Conservation (phyloP, 768 basidiomycete genomes). For the Kondoa subrosea region DNA sequence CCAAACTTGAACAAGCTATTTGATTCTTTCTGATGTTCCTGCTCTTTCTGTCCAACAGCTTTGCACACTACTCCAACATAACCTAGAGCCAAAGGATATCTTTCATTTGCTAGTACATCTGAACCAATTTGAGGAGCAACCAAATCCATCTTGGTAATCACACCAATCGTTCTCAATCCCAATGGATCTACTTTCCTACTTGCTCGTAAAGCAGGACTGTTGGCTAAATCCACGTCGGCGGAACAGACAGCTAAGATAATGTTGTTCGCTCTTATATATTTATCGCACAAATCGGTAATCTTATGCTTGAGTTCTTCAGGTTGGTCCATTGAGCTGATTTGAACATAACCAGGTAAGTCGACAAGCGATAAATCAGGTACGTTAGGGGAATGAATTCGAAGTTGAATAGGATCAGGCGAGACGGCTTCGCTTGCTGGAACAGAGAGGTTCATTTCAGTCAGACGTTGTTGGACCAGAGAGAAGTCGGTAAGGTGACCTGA, state of each 20-base stretch:
- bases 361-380: slow-evolving; percentile 96
- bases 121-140: slow-evolving; percentile 73
- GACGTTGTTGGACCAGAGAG: slow-evolving; percentile 70
- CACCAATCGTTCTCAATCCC: slow-evolving; percentile 87
- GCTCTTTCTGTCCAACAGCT: slow-evolving; percentile 30
- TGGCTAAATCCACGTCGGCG: slow-evolving; percentile 94
- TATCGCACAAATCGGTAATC: slow-evolving; percentile 72
- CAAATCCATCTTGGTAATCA: slow-evolving; percentile 97
- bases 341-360: slow-evolving; percentile 92
- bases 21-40: slow-evolving; percentile 1
- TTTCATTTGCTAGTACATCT: slow-evolving; percentile 61
- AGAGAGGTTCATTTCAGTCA: slow-evolving; percentile 86
- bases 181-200: slow-evolving; percentile 87
- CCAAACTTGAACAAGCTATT: slow-evolving; percentile 22
- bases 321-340: slow-evolving; percentile 86
- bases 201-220: slow-evolving; percentile 84
- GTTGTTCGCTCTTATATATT: slow-evolving; percentile 98
- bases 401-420: slow-evolving; percentile 86
- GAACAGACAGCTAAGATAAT: slow-evolving; percentile 97
- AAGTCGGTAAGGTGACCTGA: slow-evolving; percentile 75
- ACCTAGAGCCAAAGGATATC: slow-evolving; percentile 92
- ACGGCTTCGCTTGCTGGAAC: slow-evolving; percentile 80
- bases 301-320: slow-evolving; percentile 88
- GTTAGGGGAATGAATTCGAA: slow-evolving; percentile 85
- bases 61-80: slow-evolving; percentile 95